Percentiles rank a stretch among this genome's conserved stretches.
Conservation (phyloP, 352 stramenopile species). For the Globisporangium acanthophoron region DNA sequence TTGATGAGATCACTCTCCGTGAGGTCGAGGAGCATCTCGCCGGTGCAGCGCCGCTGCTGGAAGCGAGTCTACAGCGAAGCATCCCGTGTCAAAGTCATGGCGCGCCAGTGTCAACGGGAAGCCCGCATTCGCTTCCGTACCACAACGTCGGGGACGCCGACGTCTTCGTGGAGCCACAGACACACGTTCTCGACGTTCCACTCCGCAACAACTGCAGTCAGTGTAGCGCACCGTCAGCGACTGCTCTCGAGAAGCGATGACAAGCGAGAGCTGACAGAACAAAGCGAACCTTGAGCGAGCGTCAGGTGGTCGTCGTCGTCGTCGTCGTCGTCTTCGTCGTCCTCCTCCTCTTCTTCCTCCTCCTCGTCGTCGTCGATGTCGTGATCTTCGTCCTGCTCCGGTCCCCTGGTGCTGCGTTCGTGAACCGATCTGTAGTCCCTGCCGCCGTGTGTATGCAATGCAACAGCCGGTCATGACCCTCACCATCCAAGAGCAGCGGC, state of each 20-base stretch:
- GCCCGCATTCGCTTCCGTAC: conserved; percentile 16
- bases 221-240: background rate
- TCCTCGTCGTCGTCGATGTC: conserved; percentile 21
- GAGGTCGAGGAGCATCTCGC: conserved; percentile 63
- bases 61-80: conserved; percentile 40
- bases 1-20: conserved; percentile 75
- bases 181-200: conserved; percentile 84
- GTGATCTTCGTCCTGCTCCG: conserved; percentile 15
- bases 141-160: conserved; percentile 64
- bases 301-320: conserved; percentile 54
- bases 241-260: no score
- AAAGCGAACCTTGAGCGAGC: conserved; percentile 40
- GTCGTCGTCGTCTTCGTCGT: conserved; percentile 42
- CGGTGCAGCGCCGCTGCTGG: conserved; percentile 56
- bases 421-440: background rate
- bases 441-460: no score
- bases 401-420: background rate
- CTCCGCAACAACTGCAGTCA: conserved; percentile 47
- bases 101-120: background rate
- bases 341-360: conserved; percentile 35
- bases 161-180: conserved; percentile 74
- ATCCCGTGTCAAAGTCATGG: background rate
- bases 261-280: background rate
- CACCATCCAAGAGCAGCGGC: background rate
- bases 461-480: background rate